Evolutionary conservation across 2,329 filamentous ascomycete species (phyloP).

Genomic region (Diplodia intermedia): DNA sequence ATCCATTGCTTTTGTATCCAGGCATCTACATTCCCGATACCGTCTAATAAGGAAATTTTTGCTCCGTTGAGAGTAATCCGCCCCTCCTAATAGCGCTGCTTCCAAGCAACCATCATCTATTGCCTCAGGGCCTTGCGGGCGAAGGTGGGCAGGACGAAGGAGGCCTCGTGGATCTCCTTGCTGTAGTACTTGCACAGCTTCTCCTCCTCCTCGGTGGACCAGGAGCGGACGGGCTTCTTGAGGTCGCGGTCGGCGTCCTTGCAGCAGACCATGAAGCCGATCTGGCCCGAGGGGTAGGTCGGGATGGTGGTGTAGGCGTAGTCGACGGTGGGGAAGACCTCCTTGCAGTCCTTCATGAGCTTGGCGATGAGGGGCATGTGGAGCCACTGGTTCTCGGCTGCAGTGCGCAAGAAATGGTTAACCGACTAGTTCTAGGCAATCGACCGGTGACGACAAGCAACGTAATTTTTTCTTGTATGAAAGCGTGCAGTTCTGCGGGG

Average conservation of each 20-base stretch:
- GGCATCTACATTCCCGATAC: conserved; percentile 13
- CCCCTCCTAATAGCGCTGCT: neutral
- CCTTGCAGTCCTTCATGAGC: conserved; percentile 95
- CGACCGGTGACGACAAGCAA: neutral
- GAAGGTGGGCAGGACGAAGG: conserved; percentile 92
- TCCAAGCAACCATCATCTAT: neutral
- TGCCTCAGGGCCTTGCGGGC: conserved; percentile 73
- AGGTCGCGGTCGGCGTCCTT: conserved; percentile 88
- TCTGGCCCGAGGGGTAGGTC: conserved; percentile 98
- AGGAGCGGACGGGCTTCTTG: conserved; percentile 81
- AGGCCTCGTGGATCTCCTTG: conserved; percentile 92
- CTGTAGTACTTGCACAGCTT: conserved; percentile 97
- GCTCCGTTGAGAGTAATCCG: neutral
- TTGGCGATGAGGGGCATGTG: conserved; percentile 91
- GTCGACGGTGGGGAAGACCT: conserved; percentile 96
- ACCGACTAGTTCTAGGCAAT: conserved; percentile 25
- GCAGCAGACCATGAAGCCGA: conserved; percentile 99
- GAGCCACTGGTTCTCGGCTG: conserved; percentile 99
- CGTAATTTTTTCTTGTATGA: neutral
- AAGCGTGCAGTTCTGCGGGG: conserved; percentile 33
- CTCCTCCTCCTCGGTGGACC: conserved; percentile 87
- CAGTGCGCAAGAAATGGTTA: conserved; percentile 38
- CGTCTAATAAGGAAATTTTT: conserved; percentile 18
- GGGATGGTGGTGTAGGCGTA: conserved; percentile 99
- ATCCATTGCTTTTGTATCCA: conserved; percentile 29